Conservation (phyloP, 2,329 filamentous ascomycete species). For the Fusarium secorum region DNA sequence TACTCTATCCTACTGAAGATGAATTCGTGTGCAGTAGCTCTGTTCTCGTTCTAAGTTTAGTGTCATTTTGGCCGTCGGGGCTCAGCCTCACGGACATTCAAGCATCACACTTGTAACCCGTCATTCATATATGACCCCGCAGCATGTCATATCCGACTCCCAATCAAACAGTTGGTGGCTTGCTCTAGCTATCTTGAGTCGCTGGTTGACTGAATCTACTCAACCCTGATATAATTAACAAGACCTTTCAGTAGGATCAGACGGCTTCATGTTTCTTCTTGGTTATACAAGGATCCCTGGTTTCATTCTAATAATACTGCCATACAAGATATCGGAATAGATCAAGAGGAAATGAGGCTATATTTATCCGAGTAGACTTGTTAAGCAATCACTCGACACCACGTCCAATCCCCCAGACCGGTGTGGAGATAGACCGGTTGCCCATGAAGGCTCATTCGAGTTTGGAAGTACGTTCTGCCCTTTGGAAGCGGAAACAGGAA, state of each 20-base stretch:
- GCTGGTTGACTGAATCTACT: neutral
- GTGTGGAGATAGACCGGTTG: neutral
- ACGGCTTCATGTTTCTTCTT: too few relatives aligned
- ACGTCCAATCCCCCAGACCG: neutral
- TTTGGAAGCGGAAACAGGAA: neutral
- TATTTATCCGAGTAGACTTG: neutral
- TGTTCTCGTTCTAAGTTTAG: neutral
- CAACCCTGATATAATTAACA: neutral
- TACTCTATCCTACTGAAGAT: too few relatives aligned
- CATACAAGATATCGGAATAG: neutral
- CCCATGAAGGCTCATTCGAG: neutral
- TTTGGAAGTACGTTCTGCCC: neutral
- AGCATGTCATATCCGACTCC: neutral
- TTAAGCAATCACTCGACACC: neutral
- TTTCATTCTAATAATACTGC: neutral
- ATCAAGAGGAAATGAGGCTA: fast-evolving
- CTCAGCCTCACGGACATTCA: neutral
- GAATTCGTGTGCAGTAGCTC: neutral
- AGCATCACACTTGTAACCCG: neutral
- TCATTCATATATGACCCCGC: neutral
- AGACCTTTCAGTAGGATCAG: neutral
- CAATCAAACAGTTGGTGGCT: neutral
- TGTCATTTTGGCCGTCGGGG: neutral
- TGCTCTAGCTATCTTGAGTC: neutral
- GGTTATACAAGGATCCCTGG: neutral